phyloP scores from a whole-genome alignment of 1,284 basidiomycete species.

The Cryptococcus sp. region DNA sequence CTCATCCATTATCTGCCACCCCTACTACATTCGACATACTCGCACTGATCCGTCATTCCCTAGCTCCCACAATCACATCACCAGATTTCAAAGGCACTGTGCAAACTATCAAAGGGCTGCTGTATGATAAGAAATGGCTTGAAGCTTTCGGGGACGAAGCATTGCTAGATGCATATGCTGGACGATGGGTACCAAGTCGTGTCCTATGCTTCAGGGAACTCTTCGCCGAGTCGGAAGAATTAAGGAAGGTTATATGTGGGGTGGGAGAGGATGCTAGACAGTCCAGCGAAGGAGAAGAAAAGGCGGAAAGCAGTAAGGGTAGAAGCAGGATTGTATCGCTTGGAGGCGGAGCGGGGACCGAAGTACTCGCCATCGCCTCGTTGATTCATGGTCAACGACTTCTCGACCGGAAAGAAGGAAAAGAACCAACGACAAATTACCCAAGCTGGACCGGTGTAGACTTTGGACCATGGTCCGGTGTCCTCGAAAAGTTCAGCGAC shows the following conservation, averaged over 20 bases:
- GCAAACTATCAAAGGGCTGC: conserved; percentile 40
- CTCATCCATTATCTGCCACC: conserved; percentile 1
- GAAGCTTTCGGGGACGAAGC: conserved; percentile 38
- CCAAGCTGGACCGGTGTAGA: conserved; percentile 36
- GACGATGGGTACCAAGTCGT: conserved; percentile 49
- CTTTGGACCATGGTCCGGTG: conserved; percentile 40
- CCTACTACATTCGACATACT: conserved; percentile 23
- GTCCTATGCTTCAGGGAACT: conserved; percentile 46
- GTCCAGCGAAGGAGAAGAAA: background rate
- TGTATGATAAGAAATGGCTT: conserved; percentile 46
- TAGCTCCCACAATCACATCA: conserved; percentile 19
- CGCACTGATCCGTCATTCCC: conserved; percentile 25
- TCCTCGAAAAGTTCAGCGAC: conserved; percentile 25
- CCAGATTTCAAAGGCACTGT: conserved; percentile 30
- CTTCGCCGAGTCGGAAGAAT: conserved; percentile 39
- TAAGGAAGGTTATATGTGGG: conserved; percentile 24
- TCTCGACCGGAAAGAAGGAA: background rate
- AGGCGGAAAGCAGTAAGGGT: background rate
- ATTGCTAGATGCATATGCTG: conserved; percentile 46
- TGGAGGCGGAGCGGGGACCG: conserved; percentile 49
- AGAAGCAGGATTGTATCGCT: conserved; percentile 31
- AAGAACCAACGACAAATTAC: background rate
- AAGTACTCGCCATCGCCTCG: conserved; percentile 44
- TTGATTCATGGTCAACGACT: conserved; percentile 17
- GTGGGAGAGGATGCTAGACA: conserved; percentile 5